Conservation (phyloP, 1,284 basidiomycete genomes). For the Apiotrichum siamense region DNA sequence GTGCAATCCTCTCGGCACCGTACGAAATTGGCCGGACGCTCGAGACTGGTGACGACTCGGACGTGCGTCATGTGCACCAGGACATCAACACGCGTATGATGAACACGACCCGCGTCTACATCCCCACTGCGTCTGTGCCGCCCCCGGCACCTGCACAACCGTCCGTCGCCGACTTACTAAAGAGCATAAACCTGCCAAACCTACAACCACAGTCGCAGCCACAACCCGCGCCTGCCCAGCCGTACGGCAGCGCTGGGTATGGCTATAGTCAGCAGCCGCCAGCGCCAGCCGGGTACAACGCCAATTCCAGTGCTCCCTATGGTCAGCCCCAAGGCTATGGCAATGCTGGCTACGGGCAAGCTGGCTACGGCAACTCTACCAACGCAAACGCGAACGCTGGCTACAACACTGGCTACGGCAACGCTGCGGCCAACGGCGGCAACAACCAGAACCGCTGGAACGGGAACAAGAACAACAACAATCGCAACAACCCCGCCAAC, state of each 20-base stretch:
- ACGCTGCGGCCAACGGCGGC: neutral
- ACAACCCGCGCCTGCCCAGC: too few relatives aligned
- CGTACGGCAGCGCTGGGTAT: neutral
- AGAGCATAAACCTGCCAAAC: neutral
- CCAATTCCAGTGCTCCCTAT: neutral
- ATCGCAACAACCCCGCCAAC: neutral
- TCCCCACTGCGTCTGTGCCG: neutral
- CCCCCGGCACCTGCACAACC: neutral
- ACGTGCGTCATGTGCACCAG: slow-evolving; percentile 14
- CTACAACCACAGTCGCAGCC: neutral
- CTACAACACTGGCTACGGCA: neutral
- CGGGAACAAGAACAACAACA: neutral
- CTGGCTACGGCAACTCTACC: too few relatives aligned
- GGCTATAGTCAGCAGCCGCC: neutral
- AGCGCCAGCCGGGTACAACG: neutral
- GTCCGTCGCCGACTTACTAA: slow-evolving; percentile 1
- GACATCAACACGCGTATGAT: slow-evolving; percentile 7
- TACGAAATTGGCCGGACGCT: slow-evolving; percentile 18
- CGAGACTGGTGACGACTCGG: slow-evolving; percentile 19
- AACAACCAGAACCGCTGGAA: neutral
- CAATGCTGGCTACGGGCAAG: too few relatives aligned
- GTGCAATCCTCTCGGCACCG: slow-evolving; percentile 23
- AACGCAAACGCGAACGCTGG: neutral
- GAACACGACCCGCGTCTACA: neutral
- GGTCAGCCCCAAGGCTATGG: neutral